Percentiles rank a stretch among this genome's conserved stretches.
Evolutionary conservation across 2,329 filamentous ascomycete genomes (phyloP).

Genomic region (Clonostachys byssicola): DNA sequence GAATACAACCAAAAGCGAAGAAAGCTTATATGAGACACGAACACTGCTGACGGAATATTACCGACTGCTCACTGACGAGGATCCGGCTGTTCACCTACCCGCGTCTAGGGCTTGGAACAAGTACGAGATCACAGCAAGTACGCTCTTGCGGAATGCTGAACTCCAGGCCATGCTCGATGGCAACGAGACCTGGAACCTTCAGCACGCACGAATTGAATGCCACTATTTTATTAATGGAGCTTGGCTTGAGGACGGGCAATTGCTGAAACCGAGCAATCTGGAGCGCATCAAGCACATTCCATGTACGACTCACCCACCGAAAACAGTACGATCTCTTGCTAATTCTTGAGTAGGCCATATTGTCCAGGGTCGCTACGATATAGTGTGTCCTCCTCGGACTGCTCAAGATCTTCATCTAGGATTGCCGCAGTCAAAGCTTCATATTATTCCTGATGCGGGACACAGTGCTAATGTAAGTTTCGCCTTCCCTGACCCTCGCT

Average conservation of each 20-base stretch:
- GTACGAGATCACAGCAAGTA: not conserved
- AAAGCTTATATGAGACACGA: not conserved
- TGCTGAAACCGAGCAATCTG: not conserved
- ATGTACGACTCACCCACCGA: not conserved
- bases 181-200: not conserved
- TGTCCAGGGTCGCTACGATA: conserved; percentile 1
- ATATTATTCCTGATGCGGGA: not conserved
- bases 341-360: not conserved
- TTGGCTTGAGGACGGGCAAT: not conserved
- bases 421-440: not conserved
- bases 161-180: no score
- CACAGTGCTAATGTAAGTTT: not conserved
- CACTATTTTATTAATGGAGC: not conserved
- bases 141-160: not conserved
- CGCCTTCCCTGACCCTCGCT: not conserved
- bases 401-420: not conserved
- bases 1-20: not conserved
- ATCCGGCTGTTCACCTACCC: not conserved
- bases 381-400: not conserved
- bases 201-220: not conserved
- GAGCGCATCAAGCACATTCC: conserved; percentile 1
- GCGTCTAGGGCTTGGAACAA: not conserved
- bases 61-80: not conserved
- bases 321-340: not conserved
- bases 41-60: not conserved